phyloP scores from a whole-genome alignment of 768 basidiomycete species.

The Suillus luteus region DNA sequence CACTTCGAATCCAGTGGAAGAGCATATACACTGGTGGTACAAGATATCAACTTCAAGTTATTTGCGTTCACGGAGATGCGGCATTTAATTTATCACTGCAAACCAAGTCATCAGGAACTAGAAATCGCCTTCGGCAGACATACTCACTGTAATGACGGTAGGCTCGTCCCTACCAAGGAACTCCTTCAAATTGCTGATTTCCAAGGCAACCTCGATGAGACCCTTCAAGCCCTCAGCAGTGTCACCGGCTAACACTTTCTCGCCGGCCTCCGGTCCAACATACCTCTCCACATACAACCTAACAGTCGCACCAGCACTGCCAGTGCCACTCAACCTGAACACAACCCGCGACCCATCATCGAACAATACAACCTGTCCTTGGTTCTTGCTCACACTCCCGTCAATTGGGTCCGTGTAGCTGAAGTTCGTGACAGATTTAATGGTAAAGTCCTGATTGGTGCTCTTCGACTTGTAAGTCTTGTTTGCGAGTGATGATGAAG shows the following conservation, averaged over 20 bases:
- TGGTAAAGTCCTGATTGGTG: conserved; percentile 70
- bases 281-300: conserved; percentile 96
- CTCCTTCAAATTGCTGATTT: conserved; percentile 80
- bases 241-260: conserved; percentile 67
- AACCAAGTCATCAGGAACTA: background rate
- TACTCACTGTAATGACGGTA: conserved; percentile 90
- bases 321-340: conserved; percentile 95
- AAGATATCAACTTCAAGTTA: background rate
- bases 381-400: conserved; percentile 87
- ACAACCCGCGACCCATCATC: conserved; percentile 91
- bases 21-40: background rate
- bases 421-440: conserved; percentile 82
- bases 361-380: conserved; percentile 93
- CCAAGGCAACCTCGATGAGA: conserved; percentile 92
- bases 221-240: conserved; percentile 92
- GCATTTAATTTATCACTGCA: conserved; percentile 17
- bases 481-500: conserved; percentile 65
- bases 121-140: background rate
- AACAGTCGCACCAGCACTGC: conserved; percentile 94
- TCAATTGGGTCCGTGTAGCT: conserved; percentile 99
- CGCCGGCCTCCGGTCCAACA: conserved; percentile 67
- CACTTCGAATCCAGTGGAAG: background rate
- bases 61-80: background rate
- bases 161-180: conserved; percentile 88
- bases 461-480: conserved; percentile 67